Base-by-base conservation (phyloP, 768 basidiomycete species). In the Suillus subaureus region DNA sequence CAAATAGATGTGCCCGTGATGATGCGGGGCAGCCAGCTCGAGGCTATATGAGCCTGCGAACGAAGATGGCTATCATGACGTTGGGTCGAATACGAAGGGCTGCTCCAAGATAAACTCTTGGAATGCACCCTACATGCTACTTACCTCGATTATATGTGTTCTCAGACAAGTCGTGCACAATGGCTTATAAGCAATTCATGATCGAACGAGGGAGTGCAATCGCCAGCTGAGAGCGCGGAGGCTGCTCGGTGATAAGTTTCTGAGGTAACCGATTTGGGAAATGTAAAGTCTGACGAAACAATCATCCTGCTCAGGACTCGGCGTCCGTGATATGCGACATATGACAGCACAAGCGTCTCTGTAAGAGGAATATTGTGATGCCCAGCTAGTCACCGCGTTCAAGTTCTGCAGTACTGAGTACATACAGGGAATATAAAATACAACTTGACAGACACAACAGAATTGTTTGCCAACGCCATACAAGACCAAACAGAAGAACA, bases 401-500 rank as follows among this genome's bases (percentile, higher is more conserved):
- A n/a, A n/a, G n/a, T n/a, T 42, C 42, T 43, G 42, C 16, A 43
- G 42, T 21, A 21, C 16, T 42, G 15, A 42, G 33, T 33, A 33
- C 33, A 33, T 33, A 33, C 33, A 33, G 6, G 33, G 33, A 33
- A 33, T 31, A 31, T 31, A 31, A 2, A 31, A 31, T 31, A 31
- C 33, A 33, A 33, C 33, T 33, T 33, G 33, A 18, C 40, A 18
- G 16, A 18, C 16, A 16, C 6, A 2, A 42, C 16, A 16, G 8
- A 45, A n/a, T 26, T 49, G 47, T 52, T 18, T 52, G 26, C 16
- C 11, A 21, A 31, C 18, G 26, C 33, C 9, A 33, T 54, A 55
- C 31, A 55, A 55, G 52, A 31, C 28, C 52, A n/a, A 52, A 52
- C 11, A 52, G 51, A 52, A 55, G 31, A 55, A 55, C 54, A 33